Evolutionary conservation across 257 asterid species (phyloP).

Genomic region (Solanum chilense): DNA sequence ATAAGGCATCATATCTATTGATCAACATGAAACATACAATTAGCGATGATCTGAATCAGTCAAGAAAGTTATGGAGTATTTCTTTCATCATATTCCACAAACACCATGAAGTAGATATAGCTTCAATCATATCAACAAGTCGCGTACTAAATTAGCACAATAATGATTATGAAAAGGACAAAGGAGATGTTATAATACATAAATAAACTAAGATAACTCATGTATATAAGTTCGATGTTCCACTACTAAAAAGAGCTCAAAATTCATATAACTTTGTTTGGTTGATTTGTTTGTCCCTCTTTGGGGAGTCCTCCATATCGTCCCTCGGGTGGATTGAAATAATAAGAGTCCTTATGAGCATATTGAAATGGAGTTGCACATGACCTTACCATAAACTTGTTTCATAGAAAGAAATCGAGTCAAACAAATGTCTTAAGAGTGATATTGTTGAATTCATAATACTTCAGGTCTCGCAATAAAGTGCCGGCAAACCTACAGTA

Average conservation of each 20-base stretch:
- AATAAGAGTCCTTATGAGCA: too few species aligned
- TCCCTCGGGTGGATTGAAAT: too few species aligned
- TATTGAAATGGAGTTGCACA: too few species aligned
- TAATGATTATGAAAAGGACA: not conserved
- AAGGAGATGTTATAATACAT: not conserved
- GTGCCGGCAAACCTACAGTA: too few species aligned
- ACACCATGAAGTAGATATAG: not conserved
- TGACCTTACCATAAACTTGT: too few species aligned
- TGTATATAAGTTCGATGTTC: not conserved
- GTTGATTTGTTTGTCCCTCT: too few species aligned
- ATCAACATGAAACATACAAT: not conserved
- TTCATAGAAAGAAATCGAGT: too few species aligned
- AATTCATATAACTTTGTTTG: too few species aligned
- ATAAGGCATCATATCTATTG: not conserved
- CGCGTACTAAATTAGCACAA: not conserved
- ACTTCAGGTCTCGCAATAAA: too few species aligned
- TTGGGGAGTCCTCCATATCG: too few species aligned
- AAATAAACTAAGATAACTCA: not conserved
- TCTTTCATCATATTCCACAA: not conserved
- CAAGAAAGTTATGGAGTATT: not conserved
- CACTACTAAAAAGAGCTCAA: not conserved
- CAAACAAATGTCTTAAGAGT: too few species aligned
- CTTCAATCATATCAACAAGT: slow-evolving; percentile 19
- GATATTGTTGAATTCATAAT: too few species aligned
- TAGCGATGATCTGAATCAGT: not conserved